phyloP scores from a whole-genome alignment of 2,329 filamentous ascomycete genomes.

The Fusarium udum region DNA sequence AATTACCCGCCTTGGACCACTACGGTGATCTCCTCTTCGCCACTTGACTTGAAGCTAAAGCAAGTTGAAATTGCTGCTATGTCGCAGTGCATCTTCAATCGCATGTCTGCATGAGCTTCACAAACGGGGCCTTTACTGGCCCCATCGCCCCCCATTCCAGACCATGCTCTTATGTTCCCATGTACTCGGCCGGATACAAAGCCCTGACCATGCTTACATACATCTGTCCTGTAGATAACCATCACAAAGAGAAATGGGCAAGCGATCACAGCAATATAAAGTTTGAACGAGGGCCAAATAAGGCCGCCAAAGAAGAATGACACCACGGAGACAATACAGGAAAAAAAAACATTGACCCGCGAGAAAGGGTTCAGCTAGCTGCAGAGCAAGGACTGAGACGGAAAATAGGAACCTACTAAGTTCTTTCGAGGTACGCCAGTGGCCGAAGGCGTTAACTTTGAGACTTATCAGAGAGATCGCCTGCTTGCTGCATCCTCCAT shows the following conservation, averaged over 20 bases:
- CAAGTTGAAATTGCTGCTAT: constrained; percentile 41
- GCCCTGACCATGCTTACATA: constrained; percentile 9
- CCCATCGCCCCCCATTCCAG: constrained; percentile 33
- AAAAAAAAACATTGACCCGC: constrained; percentile 14
- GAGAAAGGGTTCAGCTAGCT: constrained; percentile 25
- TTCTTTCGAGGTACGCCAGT: constrained; percentile 42
- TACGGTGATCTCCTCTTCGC: constrained; percentile 42
- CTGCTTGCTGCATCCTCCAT: constrained; percentile 56
- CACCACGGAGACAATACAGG: background rate
- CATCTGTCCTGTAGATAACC: constrained; percentile 6
- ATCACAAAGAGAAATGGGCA: constrained; percentile 6
- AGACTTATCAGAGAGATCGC: constrained; percentile 58
- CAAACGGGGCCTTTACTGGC: constrained; percentile 30
- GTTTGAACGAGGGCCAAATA: constrained; percentile 14
- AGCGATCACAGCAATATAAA: constrained; percentile 6
- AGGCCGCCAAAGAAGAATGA: constrained; percentile 1
- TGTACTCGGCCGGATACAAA: constrained; percentile 26
- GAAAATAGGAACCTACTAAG: constrained; percentile 37
- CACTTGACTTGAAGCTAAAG: constrained; percentile 42
- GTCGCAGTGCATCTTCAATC: constrained; percentile 40
- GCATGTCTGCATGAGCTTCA: constrained; percentile 43
- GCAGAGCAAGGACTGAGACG: constrained; percentile 17
- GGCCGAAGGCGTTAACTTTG: constrained; percentile 45
- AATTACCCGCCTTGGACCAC: constrained; percentile 38
- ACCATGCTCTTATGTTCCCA: constrained; percentile 29